These are phyloP conservation scores for Pseudoneurospora amorphoporcata DNA, from an alignment of 495 filamentous ascomycete species.

Conservation along the genomic window DNA sequence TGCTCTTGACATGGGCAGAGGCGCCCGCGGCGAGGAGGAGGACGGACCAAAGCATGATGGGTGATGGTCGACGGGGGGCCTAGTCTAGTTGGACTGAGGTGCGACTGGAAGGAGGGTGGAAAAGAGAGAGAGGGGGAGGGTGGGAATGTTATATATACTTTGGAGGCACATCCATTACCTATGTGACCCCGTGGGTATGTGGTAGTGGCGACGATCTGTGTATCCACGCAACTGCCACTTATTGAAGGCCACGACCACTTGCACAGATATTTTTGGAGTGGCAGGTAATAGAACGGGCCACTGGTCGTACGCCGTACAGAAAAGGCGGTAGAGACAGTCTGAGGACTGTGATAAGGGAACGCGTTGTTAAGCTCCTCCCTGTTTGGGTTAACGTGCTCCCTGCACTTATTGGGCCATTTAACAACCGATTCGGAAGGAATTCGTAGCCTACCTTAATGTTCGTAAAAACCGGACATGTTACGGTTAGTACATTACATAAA, in stretches of 20 bases:
- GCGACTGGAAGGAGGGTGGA: background rate
- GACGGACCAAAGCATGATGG: slow-evolving; percentile 17
- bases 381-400: background rate
- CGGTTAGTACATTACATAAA: too few relatives aligned
- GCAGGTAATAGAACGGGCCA: background rate
- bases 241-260: background rate
- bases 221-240: background rate
- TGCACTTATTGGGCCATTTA: background rate
- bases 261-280: background rate
- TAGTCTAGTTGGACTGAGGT: background rate
- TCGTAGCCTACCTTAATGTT: background rate
- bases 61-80: background rate
- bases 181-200: background rate
- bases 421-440: background rate
- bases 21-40: slow-evolving; percentile 31
- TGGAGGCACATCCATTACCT: background rate
- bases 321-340: background rate
- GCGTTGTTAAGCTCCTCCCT: background rate
- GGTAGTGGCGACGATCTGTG: background rate
- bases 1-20: slow-evolving; percentile 40
- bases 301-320: background rate
- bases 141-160: background rate
- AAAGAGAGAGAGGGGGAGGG: background rate
- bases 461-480: too few relatives aligned
- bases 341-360: background rate